phyloP scores from a whole-genome alignment of 805 yeast genomes.

The Saccharomycopsis olivae region DNA sequence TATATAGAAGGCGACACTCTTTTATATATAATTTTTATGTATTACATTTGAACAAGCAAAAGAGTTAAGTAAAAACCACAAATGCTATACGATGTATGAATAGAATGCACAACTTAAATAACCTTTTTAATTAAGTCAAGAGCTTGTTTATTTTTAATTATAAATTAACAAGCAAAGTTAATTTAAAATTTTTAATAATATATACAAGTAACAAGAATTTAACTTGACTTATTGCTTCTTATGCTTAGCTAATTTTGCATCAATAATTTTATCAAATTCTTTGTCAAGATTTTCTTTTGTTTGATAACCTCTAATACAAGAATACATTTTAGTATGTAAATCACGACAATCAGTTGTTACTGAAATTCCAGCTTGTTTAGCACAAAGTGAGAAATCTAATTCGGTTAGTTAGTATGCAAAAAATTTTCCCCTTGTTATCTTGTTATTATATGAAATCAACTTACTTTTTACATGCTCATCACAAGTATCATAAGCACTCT shows the following conservation, averaged over 20 bases:
- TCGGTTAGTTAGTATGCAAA: background rate
- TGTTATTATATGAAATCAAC: conserved; percentile 29
- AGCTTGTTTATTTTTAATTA: no score
- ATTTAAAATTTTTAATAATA: no score
- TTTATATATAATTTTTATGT: no score
- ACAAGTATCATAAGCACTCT: conserved; percentile 52
- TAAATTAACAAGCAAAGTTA: no score
- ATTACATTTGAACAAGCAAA: no score
- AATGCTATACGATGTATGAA: no score
- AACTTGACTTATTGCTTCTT: no score
- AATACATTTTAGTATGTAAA: conserved; percentile 47
- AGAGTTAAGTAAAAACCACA: no score
- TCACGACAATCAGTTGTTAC: conserved; percentile 57
- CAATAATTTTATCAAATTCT: conserved; percentile 55
- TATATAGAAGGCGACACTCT: background rate
- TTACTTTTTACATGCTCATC: conserved; percentile 56
- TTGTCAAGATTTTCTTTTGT: conserved; percentile 53
- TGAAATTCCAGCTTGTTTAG: conserved; percentile 49
- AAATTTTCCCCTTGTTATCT: no score
- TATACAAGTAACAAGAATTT: no score
- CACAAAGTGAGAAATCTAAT: conserved; percentile 51
- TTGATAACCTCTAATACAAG: conserved; percentile 54
- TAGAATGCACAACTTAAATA: no score
- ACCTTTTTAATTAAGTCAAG: no score
- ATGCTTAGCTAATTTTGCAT: background rate